These are phyloP conservation scores for Corymbia calophylla DNA, from an alignment of 441 rosid species.

Conservation along the genomic window DNA sequence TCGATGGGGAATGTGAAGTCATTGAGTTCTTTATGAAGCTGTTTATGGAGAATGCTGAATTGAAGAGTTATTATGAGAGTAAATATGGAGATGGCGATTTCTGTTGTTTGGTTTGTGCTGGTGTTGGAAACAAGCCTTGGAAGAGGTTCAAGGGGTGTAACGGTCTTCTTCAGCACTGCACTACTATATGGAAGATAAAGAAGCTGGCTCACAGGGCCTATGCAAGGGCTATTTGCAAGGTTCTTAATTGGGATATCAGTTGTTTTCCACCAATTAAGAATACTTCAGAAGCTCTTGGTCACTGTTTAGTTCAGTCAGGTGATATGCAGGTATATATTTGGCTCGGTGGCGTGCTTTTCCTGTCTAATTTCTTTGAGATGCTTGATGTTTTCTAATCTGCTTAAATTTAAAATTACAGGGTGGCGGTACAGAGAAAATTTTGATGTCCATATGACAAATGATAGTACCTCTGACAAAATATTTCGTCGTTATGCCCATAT, in stretches of 20 bases:
- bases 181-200: conserved; percentile 21
- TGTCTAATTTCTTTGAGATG: neutral
- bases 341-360: neutral
- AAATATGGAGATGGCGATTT: conserved; percentile 30
- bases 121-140: conserved; percentile 41
- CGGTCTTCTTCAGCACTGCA: conserved; percentile 44
- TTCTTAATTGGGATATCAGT: conserved; percentile 46
- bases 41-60: conserved; percentile 36
- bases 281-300: conserved; percentile 16
- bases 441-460: neutral
- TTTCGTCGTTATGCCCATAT: neutral
- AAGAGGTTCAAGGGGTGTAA: conserved; percentile 41
- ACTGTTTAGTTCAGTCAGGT: conserved; percentile 2
- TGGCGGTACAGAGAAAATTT: neutral
- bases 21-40: conserved; percentile 27
- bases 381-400: neutral
- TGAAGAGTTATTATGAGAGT: conserved; percentile 38
- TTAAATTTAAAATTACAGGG: neutral
- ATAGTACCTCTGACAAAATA: neutral
- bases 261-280: conserved; percentile 17
- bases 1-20: conserved; percentile 18
- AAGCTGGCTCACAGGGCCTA: conserved; percentile 41
- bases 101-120: conserved; percentile 44
- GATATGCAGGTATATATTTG: neutral
- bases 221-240: conserved; percentile 36